Percentiles rank a stretch among this genome's conserved stretches.
Conservation (phyloP, 2,329 filamentous ascomycete genomes). For the Colletotrichum sidae region DNA sequence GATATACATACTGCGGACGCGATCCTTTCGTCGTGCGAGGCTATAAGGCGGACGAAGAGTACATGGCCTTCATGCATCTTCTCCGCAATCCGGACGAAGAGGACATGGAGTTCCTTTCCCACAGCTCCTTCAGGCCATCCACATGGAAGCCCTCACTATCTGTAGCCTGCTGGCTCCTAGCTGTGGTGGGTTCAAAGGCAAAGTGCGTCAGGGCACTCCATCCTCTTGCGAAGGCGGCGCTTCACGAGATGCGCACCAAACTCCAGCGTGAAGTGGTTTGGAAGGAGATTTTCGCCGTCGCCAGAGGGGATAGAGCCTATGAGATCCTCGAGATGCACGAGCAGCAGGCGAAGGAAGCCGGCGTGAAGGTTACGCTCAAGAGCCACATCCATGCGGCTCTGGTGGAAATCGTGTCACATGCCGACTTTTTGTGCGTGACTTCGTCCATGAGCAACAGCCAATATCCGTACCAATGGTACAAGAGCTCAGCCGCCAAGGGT, state of each 20-base stretch:
- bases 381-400: too few species aligned
- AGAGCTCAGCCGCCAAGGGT: slow-evolving; percentile 25
- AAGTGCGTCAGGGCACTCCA: not conserved
- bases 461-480: not conserved
- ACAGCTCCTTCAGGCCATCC: not conserved
- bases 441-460: not conserved
- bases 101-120: not conserved
- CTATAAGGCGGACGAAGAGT: slow-evolving; percentile 15
- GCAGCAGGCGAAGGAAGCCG: too few species aligned
- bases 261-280: too few species aligned
- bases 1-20: not conserved
- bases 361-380: too few species aligned
- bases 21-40: slow-evolving; percentile 30
- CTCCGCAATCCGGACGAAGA: not conserved
- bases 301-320: too few species aligned
- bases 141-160: not conserved
- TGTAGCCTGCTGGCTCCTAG: not conserved
- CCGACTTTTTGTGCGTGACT: slow-evolving; percentile 9
- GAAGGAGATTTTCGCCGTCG: too few species aligned
- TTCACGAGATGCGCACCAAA: not conserved
- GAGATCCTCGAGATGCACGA: too few species aligned
- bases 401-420: not conserved
- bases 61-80: not conserved
- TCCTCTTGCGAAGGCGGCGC: not conserved
- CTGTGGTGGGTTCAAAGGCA: not conserved